Evolutionary conservation across 2,329 filamentous ascomycete species (phyloP).

Genomic region (Diplocarpon mali): DNA sequence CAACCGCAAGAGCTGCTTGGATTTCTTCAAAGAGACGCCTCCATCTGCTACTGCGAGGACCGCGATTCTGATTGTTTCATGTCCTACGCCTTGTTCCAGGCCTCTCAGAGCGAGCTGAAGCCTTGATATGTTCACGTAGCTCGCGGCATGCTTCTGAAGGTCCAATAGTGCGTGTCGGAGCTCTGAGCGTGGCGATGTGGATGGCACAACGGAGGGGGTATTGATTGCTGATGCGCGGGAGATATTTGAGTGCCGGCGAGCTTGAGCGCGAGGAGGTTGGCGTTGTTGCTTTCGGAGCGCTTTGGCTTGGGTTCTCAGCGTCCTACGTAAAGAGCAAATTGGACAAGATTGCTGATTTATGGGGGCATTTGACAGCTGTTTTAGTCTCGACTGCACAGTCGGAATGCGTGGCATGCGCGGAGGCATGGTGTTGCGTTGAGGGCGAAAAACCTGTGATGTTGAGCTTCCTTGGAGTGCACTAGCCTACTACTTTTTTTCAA

Average conservation of each 20-base stretch:
- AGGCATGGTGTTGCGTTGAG: constrained; percentile 25
- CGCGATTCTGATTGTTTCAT: constrained; percentile 48
- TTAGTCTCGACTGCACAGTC: constrained; percentile 11
- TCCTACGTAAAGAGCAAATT: constrained; percentile 17
- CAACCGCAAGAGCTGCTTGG: constrained; percentile 56
- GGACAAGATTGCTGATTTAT: constrained; percentile 16
- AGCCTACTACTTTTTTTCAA: background rate
- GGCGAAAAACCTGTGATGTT: constrained; percentile 1
- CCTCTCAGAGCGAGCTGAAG: constrained; percentile 62
- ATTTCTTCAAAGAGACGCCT: constrained; percentile 33
- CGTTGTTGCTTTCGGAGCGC: constrained; percentile 4
- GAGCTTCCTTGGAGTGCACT: background rate
- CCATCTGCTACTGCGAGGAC: constrained; percentile 37
- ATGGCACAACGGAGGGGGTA: background rate
- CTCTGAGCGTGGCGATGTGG: constrained; percentile 9
- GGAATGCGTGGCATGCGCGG: constrained; percentile 22
- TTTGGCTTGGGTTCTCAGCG: background rate
- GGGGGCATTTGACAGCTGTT: constrained; percentile 7
- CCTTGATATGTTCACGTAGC: constrained; percentile 55
- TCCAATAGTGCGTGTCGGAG: constrained; percentile 37
- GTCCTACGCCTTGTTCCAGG: constrained; percentile 42
- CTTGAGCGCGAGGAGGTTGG: constrained; percentile 1
- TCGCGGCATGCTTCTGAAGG: constrained; percentile 49
- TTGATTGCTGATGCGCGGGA: constrained; percentile 4
- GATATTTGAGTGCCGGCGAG: constrained; percentile 12